Base-by-base conservation (phyloP, 306 rosid species). In the Cicer pinnatifidum region DNA sequence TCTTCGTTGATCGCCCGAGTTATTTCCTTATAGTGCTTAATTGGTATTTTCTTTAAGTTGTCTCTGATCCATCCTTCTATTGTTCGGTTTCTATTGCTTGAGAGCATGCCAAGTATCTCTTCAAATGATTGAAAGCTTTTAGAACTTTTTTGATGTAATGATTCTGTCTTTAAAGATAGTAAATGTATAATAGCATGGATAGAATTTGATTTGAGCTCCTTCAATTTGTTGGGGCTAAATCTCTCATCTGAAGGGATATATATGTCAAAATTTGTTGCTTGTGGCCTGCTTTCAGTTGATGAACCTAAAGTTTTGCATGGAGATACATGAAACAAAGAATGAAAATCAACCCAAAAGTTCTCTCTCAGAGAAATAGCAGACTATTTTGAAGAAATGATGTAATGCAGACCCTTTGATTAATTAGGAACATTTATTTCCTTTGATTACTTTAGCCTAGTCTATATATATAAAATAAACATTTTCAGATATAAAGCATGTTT, bases 231-330 rank as follows among this genome's bases (percentile, higher is more conserved):
- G 39, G 84, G 85, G 77, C 86, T 72, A 28, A 88, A 68, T 63
- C 86, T 82, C 79, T 91, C 97, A 54, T 91, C 92, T 43, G 87
- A 75, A 40, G 97, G 90, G 77, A 91, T 87, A 63, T 81, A 85
- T 66, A 80, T 78, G 71, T 81, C 78, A 44, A 80, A 73, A 19
- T 72, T 78, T 37, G 54, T 61, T 76, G 62, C 75, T 66, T 81
- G 53, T 10, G 87, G 78, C 47, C 84, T 16, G 75, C 88, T 83
- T 53, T 87, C 91, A 28, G 48, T 56, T 43, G 81, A 77, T 67
- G 78, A 73, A 79, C 83, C 96, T 88, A 38, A 53, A 15, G 9
- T 70, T 76, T 67, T 71, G 19, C 41, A 35, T 58, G 9, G 41
- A 71, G 4, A 54, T 9, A 47, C 51, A 45, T 20, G 66, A 53